Evolutionary conservation across 352 stramenopile species (phyloP).

Genomic region (Elongisporangium prolatum): DNA sequence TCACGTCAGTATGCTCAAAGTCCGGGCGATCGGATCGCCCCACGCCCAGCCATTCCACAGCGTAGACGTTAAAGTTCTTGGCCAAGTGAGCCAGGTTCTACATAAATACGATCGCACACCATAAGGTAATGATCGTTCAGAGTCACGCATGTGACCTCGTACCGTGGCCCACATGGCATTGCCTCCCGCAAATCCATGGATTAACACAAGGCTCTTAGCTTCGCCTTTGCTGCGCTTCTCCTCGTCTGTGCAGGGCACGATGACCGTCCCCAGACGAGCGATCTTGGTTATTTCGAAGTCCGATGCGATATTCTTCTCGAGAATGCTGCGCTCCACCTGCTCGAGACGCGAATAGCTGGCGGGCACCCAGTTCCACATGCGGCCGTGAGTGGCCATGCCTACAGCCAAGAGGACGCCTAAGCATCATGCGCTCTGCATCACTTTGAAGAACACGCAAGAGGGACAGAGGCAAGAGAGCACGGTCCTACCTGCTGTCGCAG

Average conservation of each 20-base stretch:
- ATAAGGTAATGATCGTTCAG: too few species aligned
- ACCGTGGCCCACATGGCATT: conserved; percentile 83
- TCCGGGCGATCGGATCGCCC: conserved; percentile 75
- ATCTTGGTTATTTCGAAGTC: conserved; percentile 80
- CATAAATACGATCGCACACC: neutral
- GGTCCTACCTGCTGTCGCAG: conserved; percentile 23
- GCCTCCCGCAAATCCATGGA: conserved; percentile 76
- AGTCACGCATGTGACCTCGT: neutral
- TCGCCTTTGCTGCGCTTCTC: conserved; percentile 25
- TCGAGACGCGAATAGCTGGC: conserved; percentile 66
- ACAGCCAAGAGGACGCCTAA: conserved; percentile 40
- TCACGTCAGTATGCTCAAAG: conserved; percentile 64
- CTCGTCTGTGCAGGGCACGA: conserved; percentile 69
- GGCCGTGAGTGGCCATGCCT: conserved; percentile 54
- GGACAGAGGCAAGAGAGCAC: neutral
- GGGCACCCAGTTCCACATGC: conserved; percentile 70
- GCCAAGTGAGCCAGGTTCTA: conserved; percentile 70
- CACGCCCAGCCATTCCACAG: conserved; percentile 81
- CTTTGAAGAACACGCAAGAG: neutral
- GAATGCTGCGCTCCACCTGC: conserved; percentile 54
- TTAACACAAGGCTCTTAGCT: conserved; percentile 70
- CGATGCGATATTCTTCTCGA: conserved; percentile 33
- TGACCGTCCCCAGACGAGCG: conserved; percentile 67
- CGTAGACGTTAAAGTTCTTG: conserved; percentile 85
- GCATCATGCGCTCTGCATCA: conserved; percentile 10